Percentiles rank a stretch among this genome's conserved stretches.
Conservation (phyloP, 108 stramenopile genomes). For the Nitzschia putrida region DNA sequence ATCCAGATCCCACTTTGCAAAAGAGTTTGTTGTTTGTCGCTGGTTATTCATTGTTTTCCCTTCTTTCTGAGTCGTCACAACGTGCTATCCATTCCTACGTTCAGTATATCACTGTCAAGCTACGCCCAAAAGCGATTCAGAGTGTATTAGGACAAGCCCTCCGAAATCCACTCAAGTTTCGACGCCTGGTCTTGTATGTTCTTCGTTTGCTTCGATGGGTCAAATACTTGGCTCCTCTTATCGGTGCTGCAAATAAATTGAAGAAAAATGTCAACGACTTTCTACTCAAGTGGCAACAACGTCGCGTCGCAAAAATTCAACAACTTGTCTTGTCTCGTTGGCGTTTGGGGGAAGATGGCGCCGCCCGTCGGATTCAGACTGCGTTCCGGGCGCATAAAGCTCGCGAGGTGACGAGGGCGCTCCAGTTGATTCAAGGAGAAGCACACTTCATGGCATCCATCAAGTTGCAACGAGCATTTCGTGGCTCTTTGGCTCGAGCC, state of each 20-base stretch:
- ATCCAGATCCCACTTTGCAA: constrained; percentile 1
- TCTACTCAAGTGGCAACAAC: constrained; percentile 48
- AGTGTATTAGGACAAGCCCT: constrained; percentile 22
- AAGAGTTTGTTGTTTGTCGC: constrained; percentile 40
- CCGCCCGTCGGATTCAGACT: constrained; percentile 59
- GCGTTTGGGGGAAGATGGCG: constrained; percentile 37
- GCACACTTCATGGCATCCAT: constrained; percentile 30
- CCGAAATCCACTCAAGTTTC: constrained; percentile 33
- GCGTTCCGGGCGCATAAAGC: constrained; percentile 45
- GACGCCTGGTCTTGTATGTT: constrained; percentile 10
- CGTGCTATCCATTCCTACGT: constrained; percentile 8
- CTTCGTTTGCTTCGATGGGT: constrained; percentile 48
- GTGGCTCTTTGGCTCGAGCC: constrained; percentile 27
- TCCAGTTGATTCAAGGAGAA: constrained; percentile 25
- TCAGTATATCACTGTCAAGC: neutral
- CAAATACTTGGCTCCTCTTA: constrained; percentile 67
- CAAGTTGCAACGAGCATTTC: constrained; percentile 34
- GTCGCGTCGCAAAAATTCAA: constrained; percentile 38
- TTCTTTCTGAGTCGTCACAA: constrained; percentile 8
- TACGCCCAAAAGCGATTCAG: neutral
- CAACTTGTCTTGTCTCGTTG: constrained; percentile 30
- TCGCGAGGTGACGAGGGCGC: constrained; percentile 32
- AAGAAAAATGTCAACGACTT: constrained; percentile 53
- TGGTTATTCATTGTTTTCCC: constrained; percentile 13
- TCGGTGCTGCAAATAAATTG: constrained; percentile 68